Evolutionary conservation across 805 yeast genomes (phyloP), one percentile per base, ranked within the genome.

Genomic region (Saccharomycopsis sp.): DNA sequence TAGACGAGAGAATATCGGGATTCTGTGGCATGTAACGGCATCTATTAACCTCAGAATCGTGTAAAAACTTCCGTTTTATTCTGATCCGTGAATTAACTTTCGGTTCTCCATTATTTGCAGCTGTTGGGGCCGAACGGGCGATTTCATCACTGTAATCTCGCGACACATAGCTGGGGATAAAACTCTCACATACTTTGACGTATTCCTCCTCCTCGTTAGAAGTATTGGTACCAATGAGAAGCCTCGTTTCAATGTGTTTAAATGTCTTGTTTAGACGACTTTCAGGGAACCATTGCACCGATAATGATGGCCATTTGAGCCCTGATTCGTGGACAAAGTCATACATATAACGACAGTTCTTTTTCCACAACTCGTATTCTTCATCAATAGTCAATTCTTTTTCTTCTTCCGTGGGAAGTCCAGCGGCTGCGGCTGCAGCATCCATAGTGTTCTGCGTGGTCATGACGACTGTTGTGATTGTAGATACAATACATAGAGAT

Each of bases 291-390:
- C 94, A 88, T 70, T 88, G 89, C 2, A 86, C 78, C 1, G 93
- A 85, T 54, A 88, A 74, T 1, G 92, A 84, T 1, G 96, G 96
- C 96, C 96, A 88, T 12, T 85, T 81, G 52, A 88, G 72, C 1
- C 87, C 89, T 0, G 93, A 86, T 67, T 88, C 94, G 54, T 87
- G 82, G 35, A 88, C 89, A 68, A 85, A 87, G 65, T 87, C 91
- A 64, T 88, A 88, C 94, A 88, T 87, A 64, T 78, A 83, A 12
- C 88, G 85, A 63, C 92, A 87, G 66, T 87, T 88, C 66, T 87
- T 82, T 60, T 89, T 78, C 96, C 96, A 88, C 62, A 87, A 70
- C 60, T 85, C 83, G 67, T 88, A 87, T 68, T 88, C 96, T 64
- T 76, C 77, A 17, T 75, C 75, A 14, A 73, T 63, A 0, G 77